Evolutionary conservation across 2,329 filamentous ascomycete species (phyloP), one percentile per base, ranked within the genome.

Genomic region (Sclerotiophoma versabilis): DNA sequence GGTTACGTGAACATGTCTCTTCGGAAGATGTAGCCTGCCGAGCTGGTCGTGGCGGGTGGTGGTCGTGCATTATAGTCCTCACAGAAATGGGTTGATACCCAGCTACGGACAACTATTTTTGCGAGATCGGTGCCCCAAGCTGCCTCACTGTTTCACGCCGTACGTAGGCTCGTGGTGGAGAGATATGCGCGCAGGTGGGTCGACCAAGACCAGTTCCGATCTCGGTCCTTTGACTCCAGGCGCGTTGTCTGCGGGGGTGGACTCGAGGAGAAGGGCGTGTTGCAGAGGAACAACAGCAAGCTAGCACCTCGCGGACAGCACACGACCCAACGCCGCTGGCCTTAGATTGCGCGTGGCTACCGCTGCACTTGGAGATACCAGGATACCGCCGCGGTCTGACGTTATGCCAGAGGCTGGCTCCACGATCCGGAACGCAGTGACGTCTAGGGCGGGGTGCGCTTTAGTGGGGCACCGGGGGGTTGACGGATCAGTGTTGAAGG

Each of bases 141-240:
- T 48, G 33, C 32, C 54, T 54, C 47, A 33, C 39, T 39, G 36
- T 45, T 49, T 53, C 54, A 57, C 45, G 38, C 53, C 25, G 49
- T 62, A 52, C 32, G 49, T 57, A 52, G 60, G 57, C 45, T 23
- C 37, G 48, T 49, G 53, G 55, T 60, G 54, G 59, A 51, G 58
- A 62, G 59, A 57, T 67, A 66, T 64, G 67, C 56, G 67, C 63
- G 57, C 62, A 66, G 62, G 65, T 66, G 68, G 68, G 64, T 44
- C 56, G 27, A 43, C 47, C 41, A 59, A 60, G 54, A 58, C 57
- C 39, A 56, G 56, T 68, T 62, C 69, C 67, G 67, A 64, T 60
- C 52, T 65, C 63, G 64, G 49, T 41, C 39, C 54, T 52, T 44
- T 53, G 44, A 45, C 30, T 42, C 27, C 38, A 33, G 54, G 45